phyloP scores from a whole-genome alignment of 2,329 filamentous ascomycete species.

The Aspergillus sojae region DNA sequence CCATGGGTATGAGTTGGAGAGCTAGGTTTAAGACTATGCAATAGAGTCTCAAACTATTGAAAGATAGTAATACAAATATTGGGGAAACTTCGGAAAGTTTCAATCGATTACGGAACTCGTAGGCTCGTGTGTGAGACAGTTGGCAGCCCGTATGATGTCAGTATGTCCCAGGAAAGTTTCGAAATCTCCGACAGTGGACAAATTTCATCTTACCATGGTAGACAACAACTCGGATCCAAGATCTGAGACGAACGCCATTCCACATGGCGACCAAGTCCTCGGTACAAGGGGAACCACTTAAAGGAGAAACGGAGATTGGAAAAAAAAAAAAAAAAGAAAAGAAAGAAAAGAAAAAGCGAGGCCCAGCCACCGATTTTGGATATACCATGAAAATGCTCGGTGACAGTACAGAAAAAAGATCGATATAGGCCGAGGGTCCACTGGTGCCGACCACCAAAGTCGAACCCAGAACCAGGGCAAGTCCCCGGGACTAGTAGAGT shows the following conservation, averaged over 20 bases:
- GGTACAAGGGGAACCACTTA: background rate
- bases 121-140: conserved; percentile 15
- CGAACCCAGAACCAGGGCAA: conserved; percentile 5
- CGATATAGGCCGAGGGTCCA: background rate
- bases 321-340: background rate
- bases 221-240: background rate
- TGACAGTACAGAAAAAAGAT: background rate
- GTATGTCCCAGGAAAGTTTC: conserved; percentile 10
- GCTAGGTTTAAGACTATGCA: conserved; percentile 16
- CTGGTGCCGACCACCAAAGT: background rate
- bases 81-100: conserved; percentile 24
- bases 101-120: conserved; percentile 14
- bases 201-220: background rate
- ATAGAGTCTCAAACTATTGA: conserved; percentile 23
- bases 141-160: conserved; percentile 22
- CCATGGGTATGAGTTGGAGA: background rate
- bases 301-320: background rate
- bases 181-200: background rate
- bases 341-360: background rate
- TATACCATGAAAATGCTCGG: background rate
- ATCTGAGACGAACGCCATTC: conserved; percentile 3
- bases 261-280: background rate
- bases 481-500: background rate
- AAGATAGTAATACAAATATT: conserved; percentile 3
- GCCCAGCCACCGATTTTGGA: background rate